Evolutionary conservation across 176 grass and related monocot genomes (phyloP), one percentile per base, ranked within the genome.

Genomic region (Triticum monococcum): DNA sequence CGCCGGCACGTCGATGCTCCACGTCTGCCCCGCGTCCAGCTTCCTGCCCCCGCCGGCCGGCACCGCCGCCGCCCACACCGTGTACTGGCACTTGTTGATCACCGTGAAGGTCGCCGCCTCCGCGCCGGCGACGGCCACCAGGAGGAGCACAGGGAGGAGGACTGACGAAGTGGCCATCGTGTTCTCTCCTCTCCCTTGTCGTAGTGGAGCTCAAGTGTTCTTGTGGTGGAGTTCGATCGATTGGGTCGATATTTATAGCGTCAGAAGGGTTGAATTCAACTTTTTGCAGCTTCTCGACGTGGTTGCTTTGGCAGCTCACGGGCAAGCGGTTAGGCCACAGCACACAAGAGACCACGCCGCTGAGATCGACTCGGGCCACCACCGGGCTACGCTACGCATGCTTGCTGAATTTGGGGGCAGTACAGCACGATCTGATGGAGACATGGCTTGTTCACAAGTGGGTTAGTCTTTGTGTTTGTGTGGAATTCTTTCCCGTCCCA

Each of bases 11-110:
- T 79, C 2, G 85, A 91, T 7, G 40, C 2, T 52, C 91, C 91
- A 93, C 1, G 81, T 28, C 78, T 93, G 64, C 9, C 85, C 85
- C 56, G 18, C 22, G 52, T 79, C 64, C 43, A 93, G 83, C 85
- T 86, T 43, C 85, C 1, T 4, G 8, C 91, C 85, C 40, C 85
- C 88, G 81, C 85, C 83, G 5, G 56, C 16, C 0, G 88, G 88
- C 78, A 86, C 78, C 0, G 83, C 78, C 2, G 88, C 88, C 4
- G 83, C 62, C 91, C 91, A 93, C 71, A 93, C 88, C 1, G 91
- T 93, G 91, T 32, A 91, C 16, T 8, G 60, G 79, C 88, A 92
- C 2, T 79, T 89, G 89, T 91, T 91, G 52, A 72, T 85, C n/a
- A 89, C 43, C 2, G 88, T 77, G 78, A 89, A 77, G 13, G 78